Evolutionary conservation across 73 alveolate genomes (phyloP).

Genomic region (Tetrahymena borealis): DNA sequence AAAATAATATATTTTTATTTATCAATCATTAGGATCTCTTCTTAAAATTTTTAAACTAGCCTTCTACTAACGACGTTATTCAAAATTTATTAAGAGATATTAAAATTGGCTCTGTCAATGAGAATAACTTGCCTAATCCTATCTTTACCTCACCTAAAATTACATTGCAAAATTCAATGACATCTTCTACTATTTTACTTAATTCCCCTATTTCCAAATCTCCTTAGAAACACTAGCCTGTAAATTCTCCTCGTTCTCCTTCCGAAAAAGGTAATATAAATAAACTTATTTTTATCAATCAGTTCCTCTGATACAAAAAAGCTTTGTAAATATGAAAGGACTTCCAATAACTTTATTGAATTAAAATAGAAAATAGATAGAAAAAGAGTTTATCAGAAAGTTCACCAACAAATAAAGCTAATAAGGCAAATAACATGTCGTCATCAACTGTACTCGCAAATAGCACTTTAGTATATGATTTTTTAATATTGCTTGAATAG

Average conservation of each 20-base stretch:
- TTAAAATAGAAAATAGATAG: background rate
- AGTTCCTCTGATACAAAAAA: background rate
- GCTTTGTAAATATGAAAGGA: background rate
- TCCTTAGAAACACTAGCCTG: background rate
- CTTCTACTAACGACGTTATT: background rate
- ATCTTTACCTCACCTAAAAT: background rate
- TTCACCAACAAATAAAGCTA: background rate
- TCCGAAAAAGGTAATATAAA: background rate
- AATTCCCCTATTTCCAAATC: background rate
- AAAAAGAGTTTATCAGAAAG: background rate
- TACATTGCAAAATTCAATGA: background rate
- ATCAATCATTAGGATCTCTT: background rate
- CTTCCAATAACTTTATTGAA: background rate
- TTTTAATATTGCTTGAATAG: too few relatives aligned
- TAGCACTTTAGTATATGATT: background rate
- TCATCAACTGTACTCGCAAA: background rate
- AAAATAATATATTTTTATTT: too few relatives aligned
- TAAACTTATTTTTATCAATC: background rate
- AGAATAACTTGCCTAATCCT: background rate
- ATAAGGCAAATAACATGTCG: background rate
- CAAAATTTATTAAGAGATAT: background rate
- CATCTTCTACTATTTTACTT: background rate
- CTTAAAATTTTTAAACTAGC: background rate
- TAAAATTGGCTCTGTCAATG: background rate
- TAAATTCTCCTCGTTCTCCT: background rate